These are phyloP conservation scores for Erodium moschatum DNA, from an alignment of 441 rosid species.

Conservation along the genomic window DNA sequence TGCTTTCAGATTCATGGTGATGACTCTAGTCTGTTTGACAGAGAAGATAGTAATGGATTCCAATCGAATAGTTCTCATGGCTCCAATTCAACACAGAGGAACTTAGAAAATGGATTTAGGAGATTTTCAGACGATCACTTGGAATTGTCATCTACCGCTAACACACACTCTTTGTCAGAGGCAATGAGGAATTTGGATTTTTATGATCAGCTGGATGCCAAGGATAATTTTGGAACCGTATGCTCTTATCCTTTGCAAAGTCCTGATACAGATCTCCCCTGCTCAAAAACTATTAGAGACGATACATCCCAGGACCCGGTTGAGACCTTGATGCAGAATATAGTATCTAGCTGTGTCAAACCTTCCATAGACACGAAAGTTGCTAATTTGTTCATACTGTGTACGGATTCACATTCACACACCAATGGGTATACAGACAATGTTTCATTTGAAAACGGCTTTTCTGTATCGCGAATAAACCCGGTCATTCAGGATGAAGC, in stretches of 20 bases:
- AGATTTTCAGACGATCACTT: constrained; percentile 13
- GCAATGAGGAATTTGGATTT: constrained; percentile 17
- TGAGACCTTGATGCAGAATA: neutral
- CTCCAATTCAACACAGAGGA: constrained; percentile 9
- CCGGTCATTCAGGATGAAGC: constrained; percentile 12
- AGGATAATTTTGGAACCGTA: neutral
- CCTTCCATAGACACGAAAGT: neutral
- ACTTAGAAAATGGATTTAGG: constrained; percentile 14
- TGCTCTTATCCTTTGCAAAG: constrained; percentile 7
- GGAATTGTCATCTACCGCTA: constrained; percentile 22
- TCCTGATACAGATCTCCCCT: neutral
- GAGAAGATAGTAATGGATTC: constrained; percentile 9
- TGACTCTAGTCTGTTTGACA: constrained; percentile 8
- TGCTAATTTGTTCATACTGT: constrained; percentile 4
- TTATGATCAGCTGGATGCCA: constrained; percentile 17
- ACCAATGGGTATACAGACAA: neutral
- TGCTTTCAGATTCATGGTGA: neutral
- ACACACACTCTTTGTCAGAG: constrained; percentile 15
- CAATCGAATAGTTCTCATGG: constrained; percentile 10
- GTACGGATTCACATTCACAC: constrained; percentile 1
- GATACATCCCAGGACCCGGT: too few relatives aligned
- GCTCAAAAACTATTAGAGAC: too few relatives aligned
- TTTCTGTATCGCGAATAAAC: constrained; percentile 9
- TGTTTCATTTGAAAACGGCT: constrained; percentile 9
- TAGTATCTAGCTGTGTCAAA: neutral